These are phyloP conservation scores for Acacia concinna DNA, from an alignment of 331 rosid genomes.

Conservation along the genomic window DNA sequence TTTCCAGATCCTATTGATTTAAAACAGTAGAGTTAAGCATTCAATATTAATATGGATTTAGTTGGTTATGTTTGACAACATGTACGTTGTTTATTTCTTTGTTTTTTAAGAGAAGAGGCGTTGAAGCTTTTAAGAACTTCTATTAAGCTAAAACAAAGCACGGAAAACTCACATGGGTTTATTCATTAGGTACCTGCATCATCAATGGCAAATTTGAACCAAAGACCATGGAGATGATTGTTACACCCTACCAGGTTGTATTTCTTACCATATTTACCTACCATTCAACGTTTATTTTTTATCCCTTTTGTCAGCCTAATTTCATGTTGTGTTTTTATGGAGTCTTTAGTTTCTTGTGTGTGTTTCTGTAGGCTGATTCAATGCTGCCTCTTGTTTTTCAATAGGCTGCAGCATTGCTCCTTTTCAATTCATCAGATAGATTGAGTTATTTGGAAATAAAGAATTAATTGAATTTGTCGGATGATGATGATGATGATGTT, in stretches of 20 bases:
- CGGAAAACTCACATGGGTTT: not conserved
- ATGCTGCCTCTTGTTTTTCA: slow-evolving; percentile 15
- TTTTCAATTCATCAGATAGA: not conserved
- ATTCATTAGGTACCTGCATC: not conserved
- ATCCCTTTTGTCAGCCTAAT: not conserved
- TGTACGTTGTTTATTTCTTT: slow-evolving; percentile 7
- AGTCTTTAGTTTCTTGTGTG: not conserved
- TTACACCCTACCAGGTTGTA: slow-evolving; percentile 48
- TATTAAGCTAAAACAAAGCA: slow-evolving; percentile 2
- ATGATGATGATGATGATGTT: slow-evolving; percentile 84
- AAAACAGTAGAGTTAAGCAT: not conserved
- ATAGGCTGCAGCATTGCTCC: not conserved
- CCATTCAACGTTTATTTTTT: no score
- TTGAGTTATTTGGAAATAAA: slow-evolving; percentile 8
- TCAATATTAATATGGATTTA: slow-evolving; percentile 7
- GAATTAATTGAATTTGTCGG: slow-evolving; percentile 73
- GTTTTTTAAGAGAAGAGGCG: not conserved
- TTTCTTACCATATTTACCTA: no score
- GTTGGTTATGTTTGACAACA: slow-evolving; percentile 15
- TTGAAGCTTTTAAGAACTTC: not conserved
- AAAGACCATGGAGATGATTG: no score
- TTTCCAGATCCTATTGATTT: slow-evolving; percentile 23
- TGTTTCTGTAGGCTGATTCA: slow-evolving; percentile 25
- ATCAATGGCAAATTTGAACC: no score
- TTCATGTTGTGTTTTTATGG: not conserved